Conservation (phyloP, 805 yeast species). For the Yamadazyma scolyti region DNA sequence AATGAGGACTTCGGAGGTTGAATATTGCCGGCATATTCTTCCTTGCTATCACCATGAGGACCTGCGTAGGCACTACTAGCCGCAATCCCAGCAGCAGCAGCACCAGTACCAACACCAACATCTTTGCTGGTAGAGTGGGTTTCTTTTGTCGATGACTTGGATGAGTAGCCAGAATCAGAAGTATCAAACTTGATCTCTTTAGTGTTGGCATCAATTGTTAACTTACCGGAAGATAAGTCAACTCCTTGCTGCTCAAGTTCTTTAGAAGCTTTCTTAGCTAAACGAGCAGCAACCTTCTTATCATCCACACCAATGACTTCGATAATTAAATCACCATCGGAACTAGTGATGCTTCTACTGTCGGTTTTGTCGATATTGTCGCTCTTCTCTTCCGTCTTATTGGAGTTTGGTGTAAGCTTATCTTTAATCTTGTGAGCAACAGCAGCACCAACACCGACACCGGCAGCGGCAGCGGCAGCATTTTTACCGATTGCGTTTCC, state of each 20-base stretch:
- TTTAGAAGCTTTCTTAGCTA: slow-evolving; percentile 29
- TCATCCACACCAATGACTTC: slow-evolving; percentile 35
- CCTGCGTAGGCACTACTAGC: slow-evolving; percentile 10
- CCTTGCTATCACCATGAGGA: slow-evolving; percentile 1
- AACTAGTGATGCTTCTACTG: neutral
- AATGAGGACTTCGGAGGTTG: slow-evolving; percentile 4
- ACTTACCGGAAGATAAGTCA: slow-evolving; percentile 29
- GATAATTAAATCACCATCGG: slow-evolving; percentile 15
- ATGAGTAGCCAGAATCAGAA: too few relatives aligned
- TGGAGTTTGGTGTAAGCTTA: slow-evolving; percentile 1
- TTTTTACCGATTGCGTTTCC: slow-evolving; percentile 2
- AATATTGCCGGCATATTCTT: slow-evolving; percentile 4
- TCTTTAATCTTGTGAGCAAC: slow-evolving; percentile 6
- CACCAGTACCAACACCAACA: slow-evolving; percentile 11
- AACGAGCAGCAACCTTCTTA: slow-evolving; percentile 22
- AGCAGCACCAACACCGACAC: slow-evolving; percentile 6
- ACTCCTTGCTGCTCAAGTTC: slow-evolving; percentile 28
- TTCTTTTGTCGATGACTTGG: slow-evolving; percentile 2
- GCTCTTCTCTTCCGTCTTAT: slow-evolving; percentile 7
- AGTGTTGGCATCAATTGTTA: slow-evolving; percentile 30
- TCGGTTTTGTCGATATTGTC: slow-evolving; percentile 1
- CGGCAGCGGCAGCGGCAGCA: slow-evolving; percentile 7
- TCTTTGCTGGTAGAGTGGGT: slow-evolving; percentile 3
- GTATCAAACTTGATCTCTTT: slow-evolving; percentile 25
- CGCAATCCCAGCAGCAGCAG: slow-evolving; percentile 8